These are phyloP conservation scores for Haematococcus lacustris DNA, from an alignment of 139 green algal species.

Conservation along the genomic window DNA sequence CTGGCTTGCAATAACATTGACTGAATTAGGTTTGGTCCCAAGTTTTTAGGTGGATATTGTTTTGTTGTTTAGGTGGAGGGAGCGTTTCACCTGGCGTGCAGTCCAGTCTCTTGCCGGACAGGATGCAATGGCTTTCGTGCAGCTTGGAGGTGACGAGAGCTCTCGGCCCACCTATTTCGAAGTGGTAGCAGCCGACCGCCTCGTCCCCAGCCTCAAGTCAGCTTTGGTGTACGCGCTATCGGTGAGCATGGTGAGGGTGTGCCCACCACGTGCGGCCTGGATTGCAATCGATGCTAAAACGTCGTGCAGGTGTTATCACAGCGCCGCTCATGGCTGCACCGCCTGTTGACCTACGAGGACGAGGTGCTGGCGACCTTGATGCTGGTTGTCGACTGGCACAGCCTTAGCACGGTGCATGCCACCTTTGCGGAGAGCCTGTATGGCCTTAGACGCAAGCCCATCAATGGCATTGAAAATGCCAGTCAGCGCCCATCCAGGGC, in stretches of 20 bases:
- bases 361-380: constrained; percentile 63
- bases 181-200: constrained; percentile 67
- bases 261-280: too few species aligned
- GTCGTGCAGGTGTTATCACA: constrained; percentile 69
- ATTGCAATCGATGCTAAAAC: too few species aligned
- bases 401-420: constrained; percentile 31
- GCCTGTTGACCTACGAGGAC: constrained; percentile 65
- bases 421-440: constrained; percentile 82
- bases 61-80: too few species aligned
- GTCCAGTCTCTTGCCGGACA: too few species aligned
- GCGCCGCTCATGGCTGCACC: constrained; percentile 39
- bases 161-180: constrained; percentile 78
- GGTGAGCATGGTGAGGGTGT: constrained; percentile 38
- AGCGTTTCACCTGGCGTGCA: too few species aligned
- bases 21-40: too few species aligned
- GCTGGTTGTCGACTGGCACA: constrained; percentile 57
- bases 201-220: constrained; percentile 67
- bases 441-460: constrained; percentile 37
- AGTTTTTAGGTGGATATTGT: too few species aligned
- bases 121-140: constrained; percentile 69
- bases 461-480: too few species aligned
- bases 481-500: constrained; percentile 8
- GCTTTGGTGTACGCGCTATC: constrained; percentile 70
- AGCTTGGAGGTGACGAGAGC: constrained; percentile 54
- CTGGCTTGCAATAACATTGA: too few species aligned